phyloP scores from a whole-genome alignment of 208 protist genomes.

The Leptomonas pyrrhocoris region DNA sequence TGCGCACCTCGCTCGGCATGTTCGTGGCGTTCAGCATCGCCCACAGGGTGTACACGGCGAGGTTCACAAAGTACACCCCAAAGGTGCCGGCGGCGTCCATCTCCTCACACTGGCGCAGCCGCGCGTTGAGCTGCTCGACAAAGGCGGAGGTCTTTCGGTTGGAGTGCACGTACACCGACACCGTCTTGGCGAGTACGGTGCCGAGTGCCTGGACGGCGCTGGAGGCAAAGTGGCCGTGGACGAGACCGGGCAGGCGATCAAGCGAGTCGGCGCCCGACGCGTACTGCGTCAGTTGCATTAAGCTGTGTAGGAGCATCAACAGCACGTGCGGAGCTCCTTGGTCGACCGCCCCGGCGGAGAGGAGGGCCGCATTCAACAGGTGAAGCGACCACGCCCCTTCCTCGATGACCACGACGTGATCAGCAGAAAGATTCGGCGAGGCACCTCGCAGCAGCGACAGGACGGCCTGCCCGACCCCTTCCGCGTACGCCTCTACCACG shows the following conservation, averaged over 20 bases:
- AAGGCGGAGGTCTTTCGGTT: slow-evolving; percentile 39
- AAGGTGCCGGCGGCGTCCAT: slow-evolving; percentile 28
- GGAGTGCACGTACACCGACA: slow-evolving; percentile 31
- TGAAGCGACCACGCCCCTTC: slow-evolving; percentile 38
- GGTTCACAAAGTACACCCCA: slow-evolving; percentile 35
- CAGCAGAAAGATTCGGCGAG: slow-evolving; percentile 2
- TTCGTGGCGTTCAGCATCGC: slow-evolving; percentile 22
- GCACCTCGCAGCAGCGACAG: slow-evolving; percentile 14
- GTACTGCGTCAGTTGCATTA: slow-evolving; percentile 27
- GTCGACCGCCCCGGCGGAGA: slow-evolving; percentile 25
- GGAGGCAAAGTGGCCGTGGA: slow-evolving; percentile 29
- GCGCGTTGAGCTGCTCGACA: slow-evolving; percentile 30
- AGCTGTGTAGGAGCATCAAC: slow-evolving; percentile 27
- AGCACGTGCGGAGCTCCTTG: slow-evolving; percentile 19
- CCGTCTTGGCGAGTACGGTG: slow-evolving; percentile 28
- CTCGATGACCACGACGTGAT: slow-evolving; percentile 27
- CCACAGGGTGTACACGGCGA: slow-evolving; percentile 36
- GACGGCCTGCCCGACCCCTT: slow-evolving; percentile 8
- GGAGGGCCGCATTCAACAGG: slow-evolving; percentile 28
- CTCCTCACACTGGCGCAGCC: slow-evolving; percentile 33
- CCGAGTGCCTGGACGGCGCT: slow-evolving; percentile 17
- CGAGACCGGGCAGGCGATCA: slow-evolving; percentile 15
- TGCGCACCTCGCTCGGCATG: slow-evolving; percentile 18
- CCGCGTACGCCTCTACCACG: slow-evolving; percentile 20
- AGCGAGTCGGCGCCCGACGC: neutral